phyloP scores from a whole-genome alignment of 2,329 filamentous ascomycete genomes.

The Claviceps sp. region DNA sequence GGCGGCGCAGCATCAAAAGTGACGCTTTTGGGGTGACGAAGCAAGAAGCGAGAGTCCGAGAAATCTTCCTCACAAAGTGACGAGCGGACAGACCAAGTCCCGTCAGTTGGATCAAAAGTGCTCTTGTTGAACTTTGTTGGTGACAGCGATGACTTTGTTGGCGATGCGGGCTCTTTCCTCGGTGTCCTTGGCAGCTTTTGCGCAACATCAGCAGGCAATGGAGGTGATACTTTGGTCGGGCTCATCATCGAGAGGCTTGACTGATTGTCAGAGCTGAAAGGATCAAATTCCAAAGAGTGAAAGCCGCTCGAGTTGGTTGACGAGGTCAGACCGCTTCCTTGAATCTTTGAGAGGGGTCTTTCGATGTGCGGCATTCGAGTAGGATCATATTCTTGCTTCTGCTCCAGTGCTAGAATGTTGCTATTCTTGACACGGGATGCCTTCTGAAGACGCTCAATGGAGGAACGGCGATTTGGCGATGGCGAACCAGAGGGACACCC shows the following conservation, averaged over 20 bases:
- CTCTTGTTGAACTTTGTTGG: conserved; percentile 52
- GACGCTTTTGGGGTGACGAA: conserved; percentile 88
- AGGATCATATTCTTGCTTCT: conserved; percentile 86
- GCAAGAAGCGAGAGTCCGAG: conserved; percentile 52
- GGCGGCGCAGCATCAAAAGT: conserved; percentile 92
- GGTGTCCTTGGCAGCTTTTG: conserved; percentile 33
- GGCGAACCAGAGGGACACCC: conserved; percentile 47
- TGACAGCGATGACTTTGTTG: conserved; percentile 80
- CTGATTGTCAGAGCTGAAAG: conserved; percentile 34
- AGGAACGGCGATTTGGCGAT: conserved; percentile 68
- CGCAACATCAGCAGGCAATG: conserved; percentile 1
- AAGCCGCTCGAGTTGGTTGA: conserved; percentile 41
- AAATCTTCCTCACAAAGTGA: conserved; percentile 44
- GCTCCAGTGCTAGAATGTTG: conserved; percentile 88
- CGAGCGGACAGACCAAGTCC: conserved; percentile 55
- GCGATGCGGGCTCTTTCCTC: conserved; percentile 61
- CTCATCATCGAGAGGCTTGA: conserved; percentile 21
- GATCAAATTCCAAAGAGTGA: conserved; percentile 33
- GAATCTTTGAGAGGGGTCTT: conserved; percentile 64
- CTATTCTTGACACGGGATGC: conserved; percentile 96
- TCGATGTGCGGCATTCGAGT: conserved; percentile 64
- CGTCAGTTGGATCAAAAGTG: conserved; percentile 55
- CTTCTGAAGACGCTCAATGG: conserved; percentile 88
- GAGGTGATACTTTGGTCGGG: conserved; percentile 12
- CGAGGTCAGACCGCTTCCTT: conserved; percentile 56